Evolutionary conservation across 139 green algal species (phyloP).

Genomic region (Closterium sp.): DNA sequence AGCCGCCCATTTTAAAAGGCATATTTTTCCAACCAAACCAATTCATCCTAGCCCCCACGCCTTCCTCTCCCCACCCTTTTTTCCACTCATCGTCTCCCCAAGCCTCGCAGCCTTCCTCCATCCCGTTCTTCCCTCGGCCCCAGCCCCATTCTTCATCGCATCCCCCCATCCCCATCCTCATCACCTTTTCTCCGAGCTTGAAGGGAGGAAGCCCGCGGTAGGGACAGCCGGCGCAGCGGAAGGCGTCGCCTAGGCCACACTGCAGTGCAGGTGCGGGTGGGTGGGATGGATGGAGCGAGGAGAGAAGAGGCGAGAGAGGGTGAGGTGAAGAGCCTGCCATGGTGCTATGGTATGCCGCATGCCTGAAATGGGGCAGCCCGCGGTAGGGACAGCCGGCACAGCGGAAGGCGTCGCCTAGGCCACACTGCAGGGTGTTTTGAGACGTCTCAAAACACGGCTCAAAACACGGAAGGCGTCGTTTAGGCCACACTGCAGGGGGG

Average conservation of each 20-base stretch:
- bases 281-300: no score
- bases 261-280: constrained; percentile 50
- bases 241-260: constrained; percentile 93
- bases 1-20: background rate
- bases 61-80: background rate
- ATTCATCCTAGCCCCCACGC: background rate
- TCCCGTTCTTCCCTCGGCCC: no score
- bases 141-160: background rate
- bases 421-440: constrained; percentile 85
- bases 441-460: no score
- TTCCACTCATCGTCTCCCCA: constrained; percentile 37
- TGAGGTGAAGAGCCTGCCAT: no score
- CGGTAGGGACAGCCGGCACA: no score
- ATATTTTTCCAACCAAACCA: background rate
- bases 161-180: background rate
- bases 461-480: no score
- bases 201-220: constrained; percentile 93
- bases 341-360: no score
- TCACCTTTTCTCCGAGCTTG: constrained; percentile 60
- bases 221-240: constrained; percentile 88
- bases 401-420: no score
- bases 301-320: no score
- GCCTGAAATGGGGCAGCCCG: no score
- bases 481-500: no score
- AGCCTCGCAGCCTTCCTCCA: constrained; percentile 59